These are phyloP conservation scores for Fomes fomentarius DNA, from an alignment of 1,284 basidiomycete genomes.

Conservation along the genomic window DNA sequence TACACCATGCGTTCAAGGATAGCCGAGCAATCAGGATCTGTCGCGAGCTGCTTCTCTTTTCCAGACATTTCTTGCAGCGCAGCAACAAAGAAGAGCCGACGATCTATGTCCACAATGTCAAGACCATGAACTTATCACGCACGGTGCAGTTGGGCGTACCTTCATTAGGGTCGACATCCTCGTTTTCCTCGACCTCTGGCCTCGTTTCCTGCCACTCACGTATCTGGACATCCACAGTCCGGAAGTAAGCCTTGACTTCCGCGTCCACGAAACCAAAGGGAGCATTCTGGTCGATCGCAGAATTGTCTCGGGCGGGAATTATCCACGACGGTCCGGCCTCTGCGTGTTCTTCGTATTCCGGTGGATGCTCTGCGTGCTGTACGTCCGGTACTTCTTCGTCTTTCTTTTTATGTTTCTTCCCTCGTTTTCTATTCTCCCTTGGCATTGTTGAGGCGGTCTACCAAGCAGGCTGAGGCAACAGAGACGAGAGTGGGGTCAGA, in stretches of 20 bases:
- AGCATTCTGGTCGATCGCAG: constrained; percentile 61
- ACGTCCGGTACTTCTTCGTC: constrained; percentile 32
- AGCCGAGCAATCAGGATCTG: constrained; percentile 89
- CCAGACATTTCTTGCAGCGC: constrained; percentile 83
- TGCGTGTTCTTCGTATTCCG: constrained; percentile 24
- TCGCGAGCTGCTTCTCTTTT: constrained; percentile 87
- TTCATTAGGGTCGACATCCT: constrained; percentile 72
- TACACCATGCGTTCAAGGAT: constrained; percentile 87
- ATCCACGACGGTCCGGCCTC: constrained; percentile 68
- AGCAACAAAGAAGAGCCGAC: constrained; percentile 81
- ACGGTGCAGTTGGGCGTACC: constrained; percentile 47
- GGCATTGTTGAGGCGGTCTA: constrained; percentile 51
- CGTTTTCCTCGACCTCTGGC: constrained; percentile 42
- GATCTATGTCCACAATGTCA: constrained; percentile 50
- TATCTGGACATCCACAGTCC: constrained; percentile 84
- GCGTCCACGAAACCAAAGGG: constrained; percentile 88
- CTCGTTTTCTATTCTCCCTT: constrained; percentile 74
- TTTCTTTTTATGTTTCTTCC: constrained; percentile 72
- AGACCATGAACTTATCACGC: background rate
- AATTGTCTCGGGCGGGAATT: constrained; percentile 40
- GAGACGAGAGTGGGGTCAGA: background rate
- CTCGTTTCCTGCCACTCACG: constrained; percentile 77
- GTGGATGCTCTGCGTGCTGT: constrained; percentile 10
- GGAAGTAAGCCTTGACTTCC: constrained; percentile 91
- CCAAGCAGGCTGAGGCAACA: background rate